Evolutionary conservation across 1,284 basidiomycete species (phyloP), one percentile per base, ranked within the genome.

Genomic region (Cystobasidium pallidum): DNA sequence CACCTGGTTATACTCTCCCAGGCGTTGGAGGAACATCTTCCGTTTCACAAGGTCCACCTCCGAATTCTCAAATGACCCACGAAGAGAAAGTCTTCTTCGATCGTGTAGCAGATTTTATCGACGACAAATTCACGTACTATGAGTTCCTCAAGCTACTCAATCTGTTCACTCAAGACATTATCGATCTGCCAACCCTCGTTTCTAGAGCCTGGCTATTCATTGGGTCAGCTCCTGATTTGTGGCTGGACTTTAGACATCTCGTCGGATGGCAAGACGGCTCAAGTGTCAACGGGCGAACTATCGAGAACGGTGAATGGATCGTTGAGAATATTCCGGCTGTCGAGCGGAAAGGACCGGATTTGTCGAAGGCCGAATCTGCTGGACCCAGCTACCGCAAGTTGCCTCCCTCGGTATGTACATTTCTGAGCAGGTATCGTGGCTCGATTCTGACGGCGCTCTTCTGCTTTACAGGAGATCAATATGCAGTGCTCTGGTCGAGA

Each of bases 141-240:
- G 95, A 98, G 82, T 98, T 99, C 83, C 84, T 99, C 76, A 97
- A 95, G 81, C 85, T 97, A 70, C 87, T 97, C 79, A 98, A 98
- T 80, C 85, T 98, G 1, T 99, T 94, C 81, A 91, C 92, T 2
- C 93, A 97, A 80, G 92, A 94, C 77, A 89, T 91, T 78, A 94
- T 99, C 78, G 91, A 96, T 79, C 84, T 89, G 65, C 88, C 88
- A 77, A 89, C 88, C 2, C 87, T 99, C 32, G 85, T 99, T 41
- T 88, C 91, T 74, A 86, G 89, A 54, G 89, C 91, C 19, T 85
- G 88, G 70, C 84, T 87, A 32, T 96, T 96, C 82, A 85, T 98
- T 70, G 84, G 84, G 26, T 87, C 88, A 57, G 87, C 90, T 32
- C 87, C 88, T 3, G 91, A 94, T 41, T 84, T 99, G 70, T 87